Conservation (phyloP, 495 filamentous ascomycete species). For the Pyrenula massariospora region DNA sequence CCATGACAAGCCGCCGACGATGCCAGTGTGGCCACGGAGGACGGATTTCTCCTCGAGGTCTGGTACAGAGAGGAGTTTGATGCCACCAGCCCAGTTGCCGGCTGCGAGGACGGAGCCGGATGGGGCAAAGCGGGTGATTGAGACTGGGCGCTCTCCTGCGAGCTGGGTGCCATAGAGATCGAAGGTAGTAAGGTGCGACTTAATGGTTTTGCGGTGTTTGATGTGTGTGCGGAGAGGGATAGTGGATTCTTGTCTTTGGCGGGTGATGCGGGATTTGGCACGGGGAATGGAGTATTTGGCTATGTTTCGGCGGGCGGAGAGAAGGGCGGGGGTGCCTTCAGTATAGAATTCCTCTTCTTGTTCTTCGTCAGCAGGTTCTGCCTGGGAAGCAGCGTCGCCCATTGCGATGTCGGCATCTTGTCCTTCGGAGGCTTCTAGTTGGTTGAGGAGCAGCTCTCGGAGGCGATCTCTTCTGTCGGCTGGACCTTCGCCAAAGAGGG, state of each 20-base stretch:
- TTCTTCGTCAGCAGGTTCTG: slow-evolving; percentile 39
- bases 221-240: slow-evolving; percentile 82
- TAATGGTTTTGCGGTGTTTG: slow-evolving; percentile 78
- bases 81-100: slow-evolving; percentile 82
- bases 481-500: slow-evolving; percentile 87
- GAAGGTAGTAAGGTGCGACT: slow-evolving; percentile 69
- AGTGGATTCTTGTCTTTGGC: slow-evolving; percentile 64
- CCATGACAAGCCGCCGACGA: slow-evolving; percentile 87
- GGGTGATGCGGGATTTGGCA: slow-evolving; percentile 62
- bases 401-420: slow-evolving; percentile 23
- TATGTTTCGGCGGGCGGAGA: slow-evolving; percentile 69
- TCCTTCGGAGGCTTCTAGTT: slow-evolving; percentile 42
- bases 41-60: slow-evolving; percentile 63
- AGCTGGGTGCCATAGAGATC: slow-evolving; percentile 89
- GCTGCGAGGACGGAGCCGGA: slow-evolving; percentile 74
- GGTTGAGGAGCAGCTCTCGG: slow-evolving; percentile 63
- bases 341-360: slow-evolving; percentile 97
- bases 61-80: slow-evolving; percentile 75
- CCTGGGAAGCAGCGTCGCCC: slow-evolving; percentile 21
- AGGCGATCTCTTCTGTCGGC: slow-evolving; percentile 78
- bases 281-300: slow-evolving; percentile 76
- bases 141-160: slow-evolving; percentile 78
- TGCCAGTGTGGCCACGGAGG: slow-evolving; percentile 71
- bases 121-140: slow-evolving; percentile 83
- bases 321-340: slow-evolving; percentile 58